Evolutionary conservation across 2,329 filamentous ascomycete species (phyloP).

Genomic region (Gremmenia infestans): DNA sequence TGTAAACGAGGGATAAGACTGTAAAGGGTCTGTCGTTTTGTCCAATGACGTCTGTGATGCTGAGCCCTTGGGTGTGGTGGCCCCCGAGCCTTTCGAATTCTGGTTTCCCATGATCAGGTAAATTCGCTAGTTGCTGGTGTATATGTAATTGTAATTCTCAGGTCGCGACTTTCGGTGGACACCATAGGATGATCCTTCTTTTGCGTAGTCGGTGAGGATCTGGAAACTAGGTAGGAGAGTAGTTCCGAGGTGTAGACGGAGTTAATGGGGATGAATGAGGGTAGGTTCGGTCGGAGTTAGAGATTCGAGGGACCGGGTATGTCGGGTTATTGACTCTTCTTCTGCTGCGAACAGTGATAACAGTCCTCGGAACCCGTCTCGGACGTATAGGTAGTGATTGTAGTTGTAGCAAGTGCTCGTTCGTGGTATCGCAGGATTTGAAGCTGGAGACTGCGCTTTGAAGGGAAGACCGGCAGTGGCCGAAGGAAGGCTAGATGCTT

Average conservation of each 20-base stretch:
- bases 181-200: background rate
- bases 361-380: background rate
- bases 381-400: background rate
- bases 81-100: constrained; percentile 45
- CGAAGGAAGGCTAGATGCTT: background rate
- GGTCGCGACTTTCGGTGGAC: background rate
- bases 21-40: constrained; percentile 41
- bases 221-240: background rate
- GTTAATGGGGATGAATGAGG: background rate
- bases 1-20: constrained; percentile 87
- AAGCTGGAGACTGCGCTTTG: background rate
- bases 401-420: background rate
- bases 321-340: background rate
- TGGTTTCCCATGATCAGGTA: constrained; percentile 66
- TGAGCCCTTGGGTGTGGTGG: constrained; percentile 25
- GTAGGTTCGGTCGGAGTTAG: background rate
- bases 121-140: background rate
- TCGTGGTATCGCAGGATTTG: background rate
- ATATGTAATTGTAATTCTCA: background rate
- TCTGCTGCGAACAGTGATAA: background rate
- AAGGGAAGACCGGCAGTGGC: background rate
- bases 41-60: constrained; percentile 29
- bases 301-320: background rate
- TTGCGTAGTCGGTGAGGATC: background rate
- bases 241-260: background rate